Conservation (phyloP, 371 early-diverging fungal genomes). For the Mortierella sp. region DNA sequence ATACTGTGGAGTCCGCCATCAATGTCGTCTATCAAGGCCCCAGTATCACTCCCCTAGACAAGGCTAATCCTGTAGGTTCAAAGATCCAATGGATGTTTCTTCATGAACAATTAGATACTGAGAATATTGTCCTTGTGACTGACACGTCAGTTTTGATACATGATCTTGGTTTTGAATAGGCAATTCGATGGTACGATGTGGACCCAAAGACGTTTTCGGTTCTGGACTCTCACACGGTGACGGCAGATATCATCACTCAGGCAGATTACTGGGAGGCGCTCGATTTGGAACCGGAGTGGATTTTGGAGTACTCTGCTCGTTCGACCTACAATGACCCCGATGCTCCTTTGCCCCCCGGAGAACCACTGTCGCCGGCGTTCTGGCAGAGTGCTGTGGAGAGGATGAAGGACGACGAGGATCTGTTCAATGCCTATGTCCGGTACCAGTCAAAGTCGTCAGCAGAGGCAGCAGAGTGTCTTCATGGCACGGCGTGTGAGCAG, state of each 20-base stretch:
- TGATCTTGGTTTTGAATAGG: too few relatives aligned
- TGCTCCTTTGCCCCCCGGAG: constrained; percentile 8
- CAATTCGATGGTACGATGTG: constrained; percentile 54
- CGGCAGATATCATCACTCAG: constrained; percentile 37
- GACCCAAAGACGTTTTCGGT: constrained; percentile 54
- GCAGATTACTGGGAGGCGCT: constrained; percentile 41
- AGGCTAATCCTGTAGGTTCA: constrained; percentile 64
- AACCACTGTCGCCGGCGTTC: constrained; percentile 47
- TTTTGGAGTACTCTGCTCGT: constrained; percentile 43
- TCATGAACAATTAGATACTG: neutral
- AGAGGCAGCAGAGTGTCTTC: constrained; percentile 23
- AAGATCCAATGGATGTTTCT: neutral
- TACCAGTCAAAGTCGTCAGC: constrained; percentile 43
- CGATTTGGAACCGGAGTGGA: constrained; percentile 48
- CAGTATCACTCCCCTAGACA: constrained; percentile 65
- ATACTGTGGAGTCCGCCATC: constrained; percentile 58
- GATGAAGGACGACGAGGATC: constrained; percentile 27
- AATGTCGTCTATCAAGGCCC: constrained; percentile 68
- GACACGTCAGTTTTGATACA: neutral
- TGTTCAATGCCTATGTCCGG: constrained; percentile 35
- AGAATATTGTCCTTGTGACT: neutral
- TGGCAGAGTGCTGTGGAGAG: constrained; percentile 43
- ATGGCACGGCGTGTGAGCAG: constrained; percentile 30
- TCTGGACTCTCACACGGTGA: constrained; percentile 38
- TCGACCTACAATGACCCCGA: constrained; percentile 27